Percentiles rank a stretch among this genome's conserved stretches.
Evolutionary conservation across 2,329 filamentous ascomycete genomes (phyloP).

Genomic region (Nigrograna mackinnonii): DNA sequence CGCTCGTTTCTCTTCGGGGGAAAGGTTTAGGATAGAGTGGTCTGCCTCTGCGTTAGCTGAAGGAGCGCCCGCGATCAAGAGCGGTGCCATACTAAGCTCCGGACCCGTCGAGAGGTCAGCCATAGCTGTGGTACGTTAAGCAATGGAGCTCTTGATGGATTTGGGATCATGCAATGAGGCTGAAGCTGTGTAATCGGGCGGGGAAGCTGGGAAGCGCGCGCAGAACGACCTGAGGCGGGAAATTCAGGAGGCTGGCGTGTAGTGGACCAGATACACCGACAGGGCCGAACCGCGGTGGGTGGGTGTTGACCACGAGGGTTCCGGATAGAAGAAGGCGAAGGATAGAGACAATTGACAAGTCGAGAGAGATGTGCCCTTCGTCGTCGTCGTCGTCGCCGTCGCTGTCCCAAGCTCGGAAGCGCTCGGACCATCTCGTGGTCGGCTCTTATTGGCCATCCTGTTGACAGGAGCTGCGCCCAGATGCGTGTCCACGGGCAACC

Average conservation of each 20-base stretch:
- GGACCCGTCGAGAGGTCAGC: constrained; percentile 36
- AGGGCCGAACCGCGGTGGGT: constrained; percentile 5
- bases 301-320: constrained; percentile 11
- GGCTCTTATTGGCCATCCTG: too few species aligned
- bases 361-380: constrained; percentile 1
- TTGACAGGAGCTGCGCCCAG: too few species aligned
- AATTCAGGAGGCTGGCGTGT: constrained; percentile 31
- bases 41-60: constrained; percentile 7
- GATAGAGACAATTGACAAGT: background rate
- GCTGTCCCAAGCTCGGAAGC: too few species aligned
- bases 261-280: constrained; percentile 6
- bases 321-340: constrained; percentile 1
- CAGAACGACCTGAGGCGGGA: constrained; percentile 5
- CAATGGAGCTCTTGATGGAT: constrained; percentile 21
- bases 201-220: constrained; percentile 27
- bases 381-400: background rate
- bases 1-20: constrained; percentile 87
- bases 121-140: constrained; percentile 31
- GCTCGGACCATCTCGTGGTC: too few species aligned
- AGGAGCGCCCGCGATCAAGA: constrained; percentile 3
- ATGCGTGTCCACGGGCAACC: too few species aligned
- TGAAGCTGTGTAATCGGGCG: constrained; percentile 33
- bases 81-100: constrained; percentile 36
- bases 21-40: constrained; percentile 77
- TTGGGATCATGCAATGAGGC: constrained; percentile 31